These are phyloP conservation scores for Ceratocystis alfenasii DNA, from an alignment of 2,329 filamentous ascomycete species.

Conservation along the genomic window DNA sequence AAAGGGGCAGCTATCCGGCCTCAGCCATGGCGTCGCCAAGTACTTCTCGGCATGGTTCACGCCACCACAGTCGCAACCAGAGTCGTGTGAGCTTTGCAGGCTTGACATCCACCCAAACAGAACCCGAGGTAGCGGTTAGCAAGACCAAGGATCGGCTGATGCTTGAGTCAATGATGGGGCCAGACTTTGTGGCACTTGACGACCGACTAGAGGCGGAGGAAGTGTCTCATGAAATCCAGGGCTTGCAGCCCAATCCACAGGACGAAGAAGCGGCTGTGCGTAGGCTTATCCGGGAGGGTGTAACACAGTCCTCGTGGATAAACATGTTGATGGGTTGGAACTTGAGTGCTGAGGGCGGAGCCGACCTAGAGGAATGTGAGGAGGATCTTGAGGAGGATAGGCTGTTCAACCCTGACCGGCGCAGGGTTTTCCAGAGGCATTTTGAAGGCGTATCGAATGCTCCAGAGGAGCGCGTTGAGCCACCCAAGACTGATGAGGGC, in stretches of 20 bases:
- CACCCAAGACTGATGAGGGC: slow-evolving; percentile 42
- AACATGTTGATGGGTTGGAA: slow-evolving; percentile 47
- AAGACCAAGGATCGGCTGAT: slow-evolving; percentile 13
- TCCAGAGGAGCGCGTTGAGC: slow-evolving; percentile 38
- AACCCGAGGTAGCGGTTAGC: not conserved
- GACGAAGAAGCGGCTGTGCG: slow-evolving; percentile 49
- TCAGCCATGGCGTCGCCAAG: slow-evolving; percentile 12
- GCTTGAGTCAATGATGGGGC: slow-evolving; percentile 31
- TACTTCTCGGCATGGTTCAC: slow-evolving; percentile 6
- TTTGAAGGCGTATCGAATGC: slow-evolving; percentile 26
- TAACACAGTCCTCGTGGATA: slow-evolving; percentile 46
- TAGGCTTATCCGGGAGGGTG: slow-evolving; percentile 43
- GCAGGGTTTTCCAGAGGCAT: slow-evolving; percentile 15
- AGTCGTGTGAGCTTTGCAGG: slow-evolving; percentile 36
- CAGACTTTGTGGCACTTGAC: slow-evolving; percentile 52
- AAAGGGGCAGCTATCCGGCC: slow-evolving; percentile 15
- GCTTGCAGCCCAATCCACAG: slow-evolving; percentile 35
- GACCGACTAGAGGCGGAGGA: slow-evolving; percentile 41
- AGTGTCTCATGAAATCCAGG: slow-evolving; percentile 11
- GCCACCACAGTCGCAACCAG: slow-evolving; percentile 35
- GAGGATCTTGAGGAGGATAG: slow-evolving; percentile 32
- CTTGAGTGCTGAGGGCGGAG: not conserved
- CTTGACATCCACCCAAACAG: not conserved
- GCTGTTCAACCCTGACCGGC: slow-evolving; percentile 20
- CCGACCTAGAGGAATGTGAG: slow-evolving; percentile 33